phyloP scores from a whole-genome alignment of 2,329 filamentous ascomycete genomes.

The Clonostachys byssicola region DNA sequence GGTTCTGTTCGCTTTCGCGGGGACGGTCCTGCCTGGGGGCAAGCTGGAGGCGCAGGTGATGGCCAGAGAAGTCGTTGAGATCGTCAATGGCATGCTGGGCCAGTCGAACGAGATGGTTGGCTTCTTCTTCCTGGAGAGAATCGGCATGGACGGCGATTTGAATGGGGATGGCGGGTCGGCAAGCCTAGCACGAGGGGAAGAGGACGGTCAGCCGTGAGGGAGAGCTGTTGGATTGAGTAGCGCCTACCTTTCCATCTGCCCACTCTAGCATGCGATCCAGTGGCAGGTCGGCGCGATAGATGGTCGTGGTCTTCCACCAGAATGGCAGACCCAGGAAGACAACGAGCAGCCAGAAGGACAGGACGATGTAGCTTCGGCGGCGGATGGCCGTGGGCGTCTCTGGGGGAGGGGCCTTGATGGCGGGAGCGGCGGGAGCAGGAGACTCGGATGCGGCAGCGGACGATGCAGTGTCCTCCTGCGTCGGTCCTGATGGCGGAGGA shows the following conservation, averaged over 20 bases:
- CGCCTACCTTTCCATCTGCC: conserved; percentile 78
- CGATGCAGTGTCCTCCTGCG: too few relatives aligned
- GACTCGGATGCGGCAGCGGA: too few relatives aligned
- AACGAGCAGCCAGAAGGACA: conserved; percentile 89
- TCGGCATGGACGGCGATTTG: conserved; percentile 74
- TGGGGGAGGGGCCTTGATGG: conserved; percentile 57
- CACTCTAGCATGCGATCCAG: conserved; percentile 84
- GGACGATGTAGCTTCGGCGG: conserved; percentile 69
- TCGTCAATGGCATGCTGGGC: conserved; percentile 85
- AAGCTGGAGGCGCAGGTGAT: conserved; percentile 61
- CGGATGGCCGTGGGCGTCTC: conserved; percentile 68
- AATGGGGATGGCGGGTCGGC: conserved; percentile 82
- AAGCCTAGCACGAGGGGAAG: conserved; percentile 54
- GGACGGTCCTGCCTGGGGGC: conserved; percentile 20
- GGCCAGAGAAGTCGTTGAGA: conserved; percentile 78
- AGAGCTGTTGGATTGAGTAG: neutral
- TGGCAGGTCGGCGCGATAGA: conserved; percentile 82
- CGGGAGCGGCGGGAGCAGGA: too few relatives aligned
- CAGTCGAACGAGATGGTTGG: conserved; percentile 69
- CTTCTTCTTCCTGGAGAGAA: conserved; percentile 60
- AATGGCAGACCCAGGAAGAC: conserved; percentile 80
- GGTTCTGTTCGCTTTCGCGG: conserved; percentile 27
- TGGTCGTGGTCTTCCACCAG: conserved; percentile 94
- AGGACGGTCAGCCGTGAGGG: neutral
- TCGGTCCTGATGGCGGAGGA: too few relatives aligned